Base-by-base conservation (phyloP, 148 eudicot genomes). In the Cornus kousa region DNA sequence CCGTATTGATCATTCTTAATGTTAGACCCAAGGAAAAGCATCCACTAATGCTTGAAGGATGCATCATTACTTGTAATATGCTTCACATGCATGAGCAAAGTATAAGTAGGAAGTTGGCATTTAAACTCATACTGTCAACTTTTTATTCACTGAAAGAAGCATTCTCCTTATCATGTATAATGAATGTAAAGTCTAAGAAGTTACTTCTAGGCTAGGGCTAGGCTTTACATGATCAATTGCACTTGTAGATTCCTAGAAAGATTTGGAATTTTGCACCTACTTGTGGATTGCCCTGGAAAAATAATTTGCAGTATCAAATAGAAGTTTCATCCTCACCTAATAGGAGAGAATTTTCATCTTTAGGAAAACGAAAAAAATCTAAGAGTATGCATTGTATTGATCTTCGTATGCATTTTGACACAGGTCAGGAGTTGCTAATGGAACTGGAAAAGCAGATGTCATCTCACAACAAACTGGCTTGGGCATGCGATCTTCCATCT, bases 391-490 rank as follows among this genome's bases (percentile, higher is more conserved):
- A 3, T 14, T 66, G 31, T 64, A 73, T 31, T 77, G 71, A 68
- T 74, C 60, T 76, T 74, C 37, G 20, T 57, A 7, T 83, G 43
- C 17, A 31, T 46, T 46, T 81, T 82, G 67, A 75, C 80, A 74
- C 67, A 91, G 95, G 86, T 76, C 87, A 23, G 92, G 87, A 72
- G 72, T 76, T 82, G 80, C 81, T 75, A 83, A 81, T 86, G 95
- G 89, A 77, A 83, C 86, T 79, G 92, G 85, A 75, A 91, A 88
- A 78, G 82, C 77, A 72, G 95, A 89, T 76, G 83, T 84, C 32
- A 73, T 71, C 62, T 64, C 73, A 19, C 89, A 80, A 39, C 88
- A 86, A 60, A 79, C 85, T 74, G 79, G 87, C 82, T 73, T 82
- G 79, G 87, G 83, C 81, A 77, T 86, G 82, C 90, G 90, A 28